Conservation (phyloP, 805 yeast genomes). For the Candida pseudofarinosa region DNA sequence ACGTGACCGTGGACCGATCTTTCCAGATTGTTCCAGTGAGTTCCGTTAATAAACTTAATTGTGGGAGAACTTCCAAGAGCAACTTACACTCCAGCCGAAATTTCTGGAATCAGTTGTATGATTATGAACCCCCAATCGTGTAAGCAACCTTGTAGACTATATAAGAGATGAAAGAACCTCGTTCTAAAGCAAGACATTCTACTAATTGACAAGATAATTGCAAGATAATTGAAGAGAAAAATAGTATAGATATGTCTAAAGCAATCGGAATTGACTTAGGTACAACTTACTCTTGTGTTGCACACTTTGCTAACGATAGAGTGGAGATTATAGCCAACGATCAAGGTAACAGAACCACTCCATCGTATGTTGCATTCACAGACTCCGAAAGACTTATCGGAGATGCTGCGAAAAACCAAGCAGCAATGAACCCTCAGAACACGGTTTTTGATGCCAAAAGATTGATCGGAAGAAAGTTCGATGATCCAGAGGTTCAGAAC, state of each 20-base stretch:
- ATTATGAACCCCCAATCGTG: conserved; percentile 2
- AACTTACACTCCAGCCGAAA: conserved; percentile 1
- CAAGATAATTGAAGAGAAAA: too few relatives aligned
- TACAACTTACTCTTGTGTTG: conserved; percentile 97
- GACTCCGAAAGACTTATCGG: conserved; percentile 94
- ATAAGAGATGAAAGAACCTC: neutral
- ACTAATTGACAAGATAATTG: too few relatives aligned
- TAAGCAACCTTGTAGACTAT: conserved; percentile 1
- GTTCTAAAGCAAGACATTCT: too few relatives aligned
- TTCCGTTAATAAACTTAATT: neutral
- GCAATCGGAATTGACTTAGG: conserved; percentile 90
- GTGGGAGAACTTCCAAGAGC: neutral
- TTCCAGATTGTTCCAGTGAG: neutral
- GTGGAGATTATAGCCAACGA: conserved; percentile 96
- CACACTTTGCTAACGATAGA: conserved; percentile 62
- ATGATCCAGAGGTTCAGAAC: conserved; percentile 70
- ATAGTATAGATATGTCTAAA: conserved; percentile 24
- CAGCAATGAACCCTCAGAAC: conserved; percentile 92
- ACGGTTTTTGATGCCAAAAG: conserved; percentile 96
- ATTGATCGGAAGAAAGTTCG: conserved; percentile 78
- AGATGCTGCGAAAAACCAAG: conserved; percentile 98
- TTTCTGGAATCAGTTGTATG: conserved; percentile 1
- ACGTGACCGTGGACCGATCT: too few relatives aligned
- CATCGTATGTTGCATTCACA: conserved; percentile 94
- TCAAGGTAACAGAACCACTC: conserved; percentile 98